phyloP scores from a whole-genome alignment of 140 eudicot species.

The Anethum foeniculum region DNA sequence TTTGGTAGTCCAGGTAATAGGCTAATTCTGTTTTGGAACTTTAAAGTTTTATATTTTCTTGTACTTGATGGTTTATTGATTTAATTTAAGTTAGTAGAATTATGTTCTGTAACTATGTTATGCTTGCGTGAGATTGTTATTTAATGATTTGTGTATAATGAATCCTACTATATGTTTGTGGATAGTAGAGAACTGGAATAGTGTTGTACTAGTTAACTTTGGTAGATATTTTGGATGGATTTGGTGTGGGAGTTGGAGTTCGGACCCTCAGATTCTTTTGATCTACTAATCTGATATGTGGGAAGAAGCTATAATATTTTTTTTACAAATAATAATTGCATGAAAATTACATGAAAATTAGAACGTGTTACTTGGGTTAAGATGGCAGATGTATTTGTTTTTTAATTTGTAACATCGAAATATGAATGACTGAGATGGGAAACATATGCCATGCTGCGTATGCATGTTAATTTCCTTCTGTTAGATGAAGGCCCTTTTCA shows the following conservation, averaged over 20 bases:
- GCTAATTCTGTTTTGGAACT: neutral
- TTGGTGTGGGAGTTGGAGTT: neutral
- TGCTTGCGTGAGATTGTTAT: neutral
- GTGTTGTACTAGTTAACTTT: neutral
- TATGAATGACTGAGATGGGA: neutral
- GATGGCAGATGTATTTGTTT: neutral
- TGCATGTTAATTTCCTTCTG: neutral
- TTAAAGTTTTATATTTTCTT: neutral
- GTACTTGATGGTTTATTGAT: neutral
- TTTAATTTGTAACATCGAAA: no score
- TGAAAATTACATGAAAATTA: neutral
- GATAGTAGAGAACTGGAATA: neutral
- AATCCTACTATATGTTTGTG: neutral
- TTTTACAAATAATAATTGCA: neutral
- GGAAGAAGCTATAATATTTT: neutral
- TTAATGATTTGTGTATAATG: neutral
- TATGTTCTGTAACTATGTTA: neutral
- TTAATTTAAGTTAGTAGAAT: neutral
- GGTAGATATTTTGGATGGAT: neutral
- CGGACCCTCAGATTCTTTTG: slow-evolving; percentile 3
- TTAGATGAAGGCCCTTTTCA: no score
- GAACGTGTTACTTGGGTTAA: neutral
- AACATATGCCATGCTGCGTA: neutral
- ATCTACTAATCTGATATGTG: neutral
- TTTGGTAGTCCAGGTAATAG: slow-evolving; percentile 45